Conservation (phyloP, 208 protist genomes). For the Trypanosoma melophagium region DNA sequence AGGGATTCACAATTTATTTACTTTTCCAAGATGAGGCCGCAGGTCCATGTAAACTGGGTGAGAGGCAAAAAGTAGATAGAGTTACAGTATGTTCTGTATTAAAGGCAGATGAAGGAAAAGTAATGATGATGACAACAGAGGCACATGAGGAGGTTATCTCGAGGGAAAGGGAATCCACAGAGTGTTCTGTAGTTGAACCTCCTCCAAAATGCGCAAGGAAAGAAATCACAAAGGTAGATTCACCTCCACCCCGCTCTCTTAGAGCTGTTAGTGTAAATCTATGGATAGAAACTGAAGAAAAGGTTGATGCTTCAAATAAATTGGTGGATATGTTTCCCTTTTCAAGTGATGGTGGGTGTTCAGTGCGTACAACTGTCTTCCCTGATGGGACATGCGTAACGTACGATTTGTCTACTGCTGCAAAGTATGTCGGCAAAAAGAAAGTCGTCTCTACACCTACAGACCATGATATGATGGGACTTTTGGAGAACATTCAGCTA, state of each 20-base stretch:
- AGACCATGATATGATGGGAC: conserved; percentile 71
- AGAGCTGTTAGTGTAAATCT: conserved; percentile 63
- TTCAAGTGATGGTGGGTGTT: conserved; percentile 20
- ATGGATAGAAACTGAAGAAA: conserved; percentile 58
- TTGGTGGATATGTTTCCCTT: conserved; percentile 55
- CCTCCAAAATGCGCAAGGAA: conserved; percentile 10
- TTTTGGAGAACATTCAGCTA: conserved; percentile 81
- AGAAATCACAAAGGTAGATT: conserved; percentile 13
- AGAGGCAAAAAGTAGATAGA: conserved; percentile 33
- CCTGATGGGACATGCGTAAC: conserved; percentile 71
- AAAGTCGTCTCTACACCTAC: conserved; percentile 26
- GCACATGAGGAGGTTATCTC: not conserved
- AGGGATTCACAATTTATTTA: conserved; percentile 69
- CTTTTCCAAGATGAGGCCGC: conserved; percentile 50
- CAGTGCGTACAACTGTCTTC: conserved; percentile 72
- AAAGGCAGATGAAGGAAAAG: conserved; percentile 35
- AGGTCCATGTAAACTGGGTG: conserved; percentile 12
- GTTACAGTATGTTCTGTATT: conserved; percentile 54
- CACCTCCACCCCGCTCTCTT: conserved; percentile 28
- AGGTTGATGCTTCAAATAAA: conserved; percentile 28
- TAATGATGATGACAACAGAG: conserved; percentile 27
- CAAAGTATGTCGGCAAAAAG: conserved; percentile 38
- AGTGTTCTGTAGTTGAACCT: conserved; percentile 1
- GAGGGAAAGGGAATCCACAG: conserved; percentile 11
- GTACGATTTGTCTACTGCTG: conserved; percentile 64